Evolutionary conservation across 2,329 filamentous ascomycete species (phyloP), one percentile per base, ranked within the genome.

Genomic region (Cladosporium sp.): DNA sequence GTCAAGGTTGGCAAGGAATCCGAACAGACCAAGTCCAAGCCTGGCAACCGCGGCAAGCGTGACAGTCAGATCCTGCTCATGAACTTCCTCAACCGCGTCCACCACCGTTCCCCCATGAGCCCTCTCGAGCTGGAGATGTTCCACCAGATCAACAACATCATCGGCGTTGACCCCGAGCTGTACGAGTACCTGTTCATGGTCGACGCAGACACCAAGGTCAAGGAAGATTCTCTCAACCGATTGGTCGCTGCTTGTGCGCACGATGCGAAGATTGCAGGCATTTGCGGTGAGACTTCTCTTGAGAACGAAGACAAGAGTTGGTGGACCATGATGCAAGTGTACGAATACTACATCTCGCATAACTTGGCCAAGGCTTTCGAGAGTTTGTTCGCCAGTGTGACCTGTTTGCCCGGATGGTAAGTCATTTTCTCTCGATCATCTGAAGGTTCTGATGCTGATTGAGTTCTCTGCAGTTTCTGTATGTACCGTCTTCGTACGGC

Each of bases 311-410:
- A 96, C 62, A 81, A 85, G 59, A 91, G 85, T 63, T 97, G 91
- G 90, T 96, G 89, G 89, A 99, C 93, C 11, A 99, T 99, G 93
- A 99, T 99, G 64, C 93, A 99, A 70, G 93, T 99, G 58, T 99
- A 99, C 73, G 93, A 99, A 70, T 99, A 99, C 77, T 99, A 91
- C 70, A 99, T 99, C 66, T 97, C 93, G 24, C 93, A 99, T 78
- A 88, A 99, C 71, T 75, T 99, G 68, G 79, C 93, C 48, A 99
- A 99, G 75, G 89, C 93, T 55, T 99, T 99, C 66, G 93, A 99
- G 69, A 96, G 90, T 54, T 82, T 99, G 54, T 99, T 99, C 65
- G 93, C 91, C 66, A 95, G 89, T 69, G 93, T 99, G 54, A 99
- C 93, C 53, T 99, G 93, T 85, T 84, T 99, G 75, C 93, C 93